Percentiles rank a stretch among this genome's conserved stretches.
Evolutionary conservation across 1,284 basidiomycete species (phyloP).

Genomic region (Stereum hirsutum): DNA sequence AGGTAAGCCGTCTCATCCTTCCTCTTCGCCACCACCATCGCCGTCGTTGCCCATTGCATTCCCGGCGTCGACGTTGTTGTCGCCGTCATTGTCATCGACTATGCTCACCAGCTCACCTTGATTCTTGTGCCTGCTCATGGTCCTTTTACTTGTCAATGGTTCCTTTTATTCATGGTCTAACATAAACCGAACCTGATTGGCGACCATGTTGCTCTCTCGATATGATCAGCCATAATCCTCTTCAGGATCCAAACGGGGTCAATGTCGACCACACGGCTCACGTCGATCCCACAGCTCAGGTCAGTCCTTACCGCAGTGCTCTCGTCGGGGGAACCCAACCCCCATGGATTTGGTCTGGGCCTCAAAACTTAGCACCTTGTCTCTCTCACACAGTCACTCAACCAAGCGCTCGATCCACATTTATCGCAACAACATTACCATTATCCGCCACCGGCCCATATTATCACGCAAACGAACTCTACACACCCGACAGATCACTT

Average conservation of each 20-base stretch:
- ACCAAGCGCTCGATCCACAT: slow-evolving; percentile 14
- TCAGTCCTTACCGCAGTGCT: slow-evolving; percentile 5
- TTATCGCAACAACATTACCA: slow-evolving; percentile 14
- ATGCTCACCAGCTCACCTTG: no score
- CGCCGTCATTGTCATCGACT: not conserved
- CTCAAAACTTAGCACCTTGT: not conserved
- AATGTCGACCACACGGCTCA: slow-evolving; percentile 12
- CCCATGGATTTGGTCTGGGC: not conserved
- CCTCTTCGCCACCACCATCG: no score
- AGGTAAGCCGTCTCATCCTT: no score
- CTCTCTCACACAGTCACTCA: slow-evolving; percentile 9
- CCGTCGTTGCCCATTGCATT: no score
- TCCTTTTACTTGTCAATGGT: not conserved
- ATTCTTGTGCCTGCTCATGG: not conserved
- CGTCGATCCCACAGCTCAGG: slow-evolving; percentile 13
- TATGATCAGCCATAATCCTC: slow-evolving; percentile 10
- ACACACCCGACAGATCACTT: slow-evolving; percentile 12
- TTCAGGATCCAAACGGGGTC: slow-evolving; percentile 12
- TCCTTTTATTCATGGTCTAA: no score
- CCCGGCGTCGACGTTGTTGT: not conserved
- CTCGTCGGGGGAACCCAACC: slow-evolving; percentile 5
- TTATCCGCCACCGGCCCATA: slow-evolving; percentile 10
- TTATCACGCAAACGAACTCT: slow-evolving; percentile 9
- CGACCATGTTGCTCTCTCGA: no score
- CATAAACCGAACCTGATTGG: no score